These are phyloP conservation scores for Puccinia novopanici DNA, from an alignment of 1,284 basidiomycete genomes.

Conservation along the genomic window DNA sequence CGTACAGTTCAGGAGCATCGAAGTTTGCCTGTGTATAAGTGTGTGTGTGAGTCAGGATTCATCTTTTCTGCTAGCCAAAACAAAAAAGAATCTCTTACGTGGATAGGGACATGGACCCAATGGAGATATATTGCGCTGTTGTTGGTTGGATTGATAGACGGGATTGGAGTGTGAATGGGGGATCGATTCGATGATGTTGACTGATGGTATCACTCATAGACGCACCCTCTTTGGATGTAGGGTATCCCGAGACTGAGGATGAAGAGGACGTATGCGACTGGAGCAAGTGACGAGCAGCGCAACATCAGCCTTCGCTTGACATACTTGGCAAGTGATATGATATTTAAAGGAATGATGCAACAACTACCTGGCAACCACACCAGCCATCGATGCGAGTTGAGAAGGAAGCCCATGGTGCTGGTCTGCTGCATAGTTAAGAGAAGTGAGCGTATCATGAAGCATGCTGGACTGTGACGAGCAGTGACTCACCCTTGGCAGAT, in stretches of 20 bases:
- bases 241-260: conserved; percentile 29
- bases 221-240: conserved; percentile 29
- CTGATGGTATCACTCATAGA: neutral
- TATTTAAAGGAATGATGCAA: neutral
- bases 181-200: neutral
- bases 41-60: too few species aligned
- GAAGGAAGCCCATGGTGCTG: conserved; percentile 24
- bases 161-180: neutral
- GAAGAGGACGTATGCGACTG: conserved; percentile 13
- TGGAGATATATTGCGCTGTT: conserved; percentile 26
- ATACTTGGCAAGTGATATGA: too few species aligned
- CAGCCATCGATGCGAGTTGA: conserved; percentile 22
- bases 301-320: neutral
- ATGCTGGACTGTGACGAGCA: too few species aligned
- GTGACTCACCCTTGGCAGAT: too few species aligned
- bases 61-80: neutral
- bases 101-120: conserved; percentile 27
- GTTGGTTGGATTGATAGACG: neutral
- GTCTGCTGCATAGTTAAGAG: too few species aligned
- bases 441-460: too few species aligned
- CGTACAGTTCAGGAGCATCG: conserved; percentile 32
- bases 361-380: neutral
- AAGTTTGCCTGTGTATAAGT: conserved; percentile 28
- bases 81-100: conserved; percentile 16
- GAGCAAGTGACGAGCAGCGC: neutral